Base-by-base conservation (phyloP, 2,329 filamentous ascomycete genomes). In the Stemphylium lycopersici region DNA sequence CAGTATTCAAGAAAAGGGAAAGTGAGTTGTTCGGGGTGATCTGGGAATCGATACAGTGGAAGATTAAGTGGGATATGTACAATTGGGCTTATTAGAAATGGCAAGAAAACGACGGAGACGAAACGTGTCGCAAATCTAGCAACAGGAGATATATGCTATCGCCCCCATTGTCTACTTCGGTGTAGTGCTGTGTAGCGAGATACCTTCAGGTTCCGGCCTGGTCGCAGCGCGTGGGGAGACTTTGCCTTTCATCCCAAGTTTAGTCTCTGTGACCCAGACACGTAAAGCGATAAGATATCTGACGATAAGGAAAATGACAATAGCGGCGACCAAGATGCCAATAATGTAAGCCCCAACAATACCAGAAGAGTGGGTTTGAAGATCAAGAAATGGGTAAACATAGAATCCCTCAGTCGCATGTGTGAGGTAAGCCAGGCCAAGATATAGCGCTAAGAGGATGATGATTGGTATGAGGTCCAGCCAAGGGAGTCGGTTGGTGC, bases 371-470 rank as follows among this genome's bases (percentile, higher is more conserved):
- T 83, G 61, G 18, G 55, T 74, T 15, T 72, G 68, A 5, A 76
- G 70, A 70, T 96, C 82, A n/a, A 96, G 82, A 76, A 96, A 96
- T 53, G 67, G 72, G 77, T 96, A 96, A 0, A 89, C 83, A 73
- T 93, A 96, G 71, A 88, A 90, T 2, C 84, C 84, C 72, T 91
- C 80, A 0, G 86, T 87, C 4, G 84, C 84, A 56, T 84, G 76
- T 0, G 89, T 93, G 18, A 95, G 64, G 73, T 90, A 96, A 1
- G 90, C 90, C 13, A 96, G 77, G 0, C 79, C 84, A 10, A 93
- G 81, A 71, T 96, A 96, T 3, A 87, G 76, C 0, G 84, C 84
- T 37, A 96, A 81, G 6, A 95, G 73, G n/a, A 91, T 52, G 59
- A 93, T 75, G 12, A 93, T 78, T 69, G 85, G 87, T 12, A 84